Evolutionary conservation across 345 rosid genomes (phyloP).

Genomic region (Trapa bicornis): DNA sequence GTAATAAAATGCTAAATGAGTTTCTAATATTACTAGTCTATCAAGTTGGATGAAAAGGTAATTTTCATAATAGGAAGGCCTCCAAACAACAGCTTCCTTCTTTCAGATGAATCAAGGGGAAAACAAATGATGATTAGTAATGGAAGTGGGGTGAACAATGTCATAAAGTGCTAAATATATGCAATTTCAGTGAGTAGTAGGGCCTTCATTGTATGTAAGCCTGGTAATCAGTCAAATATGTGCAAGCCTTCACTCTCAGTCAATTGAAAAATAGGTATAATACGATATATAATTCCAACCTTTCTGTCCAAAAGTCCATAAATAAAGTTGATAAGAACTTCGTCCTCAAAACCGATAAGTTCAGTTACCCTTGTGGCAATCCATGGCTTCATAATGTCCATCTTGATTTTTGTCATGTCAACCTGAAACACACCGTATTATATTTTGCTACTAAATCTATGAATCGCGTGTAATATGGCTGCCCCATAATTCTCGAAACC

Average conservation of each 20-base stretch:
- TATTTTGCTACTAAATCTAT: neutral
- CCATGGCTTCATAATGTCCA: constrained; percentile 94
- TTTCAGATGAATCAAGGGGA: neutral
- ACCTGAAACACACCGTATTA: constrained; percentile 31
- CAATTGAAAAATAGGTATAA: neutral
- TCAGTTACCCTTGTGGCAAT: constrained; percentile 84
- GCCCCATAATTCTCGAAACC: neutral
- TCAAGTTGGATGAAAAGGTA: neutral
- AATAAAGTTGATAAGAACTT: constrained; percentile 91
- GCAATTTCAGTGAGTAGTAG: neutral
- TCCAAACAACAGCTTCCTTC: neutral
- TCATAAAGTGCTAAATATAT: neutral
- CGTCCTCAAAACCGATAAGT: constrained; percentile 95
- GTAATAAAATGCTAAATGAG: constrained; percentile 2
- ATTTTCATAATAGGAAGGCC: neutral
- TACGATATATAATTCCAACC: constrained; percentile 10
- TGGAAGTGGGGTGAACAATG: too few relatives aligned
- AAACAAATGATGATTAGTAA: too few relatives aligned
- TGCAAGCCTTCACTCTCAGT: neutral
- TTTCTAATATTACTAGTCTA: neutral
- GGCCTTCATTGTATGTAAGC: neutral
- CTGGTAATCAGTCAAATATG: neutral
- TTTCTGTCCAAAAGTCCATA: constrained; percentile 86
- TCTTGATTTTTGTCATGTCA: constrained; percentile 78
- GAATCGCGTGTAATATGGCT: neutral